Base-by-base conservation (phyloP, 768 basidiomycete species). In the Hebeloma cylindrosporum region DNA sequence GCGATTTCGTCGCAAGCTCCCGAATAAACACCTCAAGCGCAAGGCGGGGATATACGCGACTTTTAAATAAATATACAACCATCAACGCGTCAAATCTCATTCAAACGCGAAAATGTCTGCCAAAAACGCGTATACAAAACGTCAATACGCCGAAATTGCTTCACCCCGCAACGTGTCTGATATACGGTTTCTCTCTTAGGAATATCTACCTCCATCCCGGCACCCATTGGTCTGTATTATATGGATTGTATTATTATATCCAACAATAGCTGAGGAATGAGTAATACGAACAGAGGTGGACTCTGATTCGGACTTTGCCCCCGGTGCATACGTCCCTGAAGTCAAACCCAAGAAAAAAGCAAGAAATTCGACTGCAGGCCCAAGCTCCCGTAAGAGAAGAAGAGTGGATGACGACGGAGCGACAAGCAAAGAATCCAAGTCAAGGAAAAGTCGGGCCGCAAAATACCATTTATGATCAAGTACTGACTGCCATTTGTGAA, bases 291-390 rank as follows among this genome's bases (percentile, higher is more conserved):
- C 50, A 72, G 76, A 74, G 40, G 49, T 58, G 2, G 76, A 78
- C 53, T 73, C 75, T 0, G 77, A 79, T 53, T 66, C 74, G 23
- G 76, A 78, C 36, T 79, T 79, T 51, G 68, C 64, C 74, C 3
- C 73, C n/a, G n/a, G 73, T 1, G 47, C 57, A 5, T 70, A 69
- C 47, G 42, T 70, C 4, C 63, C 62, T 17, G 67, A 71, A 47
- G 40, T 48, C 3, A 56, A 46, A 31, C 56, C 43, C 36, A 70
- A 58, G 43, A 69, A 65, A 43, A 67, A 63, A 38, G 25, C 27
- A n/a, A 48, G 46, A 29, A 32, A 38, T 7, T 40, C 47, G 2
- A 27, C 39, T 13, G 40, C 52, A n/a, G 40, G 36, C 9, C 40
- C 43, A 11, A 26, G n/a, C n/a, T n/a, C 44, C 11, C 40, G 39